Percentiles rank a stretch among this genome's conserved stretches.
Evolutionary conservation across 345 rosid species (phyloP).

Genomic region (Sapria himalayana): DNA sequence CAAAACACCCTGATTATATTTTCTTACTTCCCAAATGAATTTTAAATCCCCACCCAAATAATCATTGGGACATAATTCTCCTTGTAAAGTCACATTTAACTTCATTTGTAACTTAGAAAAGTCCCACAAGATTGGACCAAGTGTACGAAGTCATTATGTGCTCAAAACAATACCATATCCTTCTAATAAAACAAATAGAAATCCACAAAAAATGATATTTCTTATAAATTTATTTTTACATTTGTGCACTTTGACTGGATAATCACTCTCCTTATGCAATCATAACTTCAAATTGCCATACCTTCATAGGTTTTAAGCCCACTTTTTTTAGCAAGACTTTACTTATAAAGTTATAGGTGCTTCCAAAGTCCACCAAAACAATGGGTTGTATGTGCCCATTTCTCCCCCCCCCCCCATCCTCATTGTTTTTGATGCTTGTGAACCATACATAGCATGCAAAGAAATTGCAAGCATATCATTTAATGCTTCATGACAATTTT

Average conservation of each 20-base stretch:
- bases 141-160: neutral
- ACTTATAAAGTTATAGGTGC: neutral
- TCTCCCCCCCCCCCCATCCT: neutral
- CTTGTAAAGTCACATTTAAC: no score
- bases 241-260: neutral
- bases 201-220: neutral
- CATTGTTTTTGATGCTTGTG: neutral
- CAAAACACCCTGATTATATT: no score
- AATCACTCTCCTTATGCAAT: neutral
- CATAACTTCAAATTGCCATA: neutral
- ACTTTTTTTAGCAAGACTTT: neutral
- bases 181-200: neutral
- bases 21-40: no score
- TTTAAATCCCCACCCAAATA: no score
- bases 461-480: neutral
- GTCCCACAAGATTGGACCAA: neutral
- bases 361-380: no score
- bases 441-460: neutral
- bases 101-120: neutral
- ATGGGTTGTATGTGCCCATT: neutral
- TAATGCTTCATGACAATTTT: neutral
- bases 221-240: neutral
- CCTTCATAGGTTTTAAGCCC: neutral
- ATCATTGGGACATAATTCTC: no score
- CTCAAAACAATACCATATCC: neutral